Evolutionary conservation across 2,329 filamentous ascomycete genomes (phyloP).

Genomic region (Hypomyces perniciosus): DNA sequence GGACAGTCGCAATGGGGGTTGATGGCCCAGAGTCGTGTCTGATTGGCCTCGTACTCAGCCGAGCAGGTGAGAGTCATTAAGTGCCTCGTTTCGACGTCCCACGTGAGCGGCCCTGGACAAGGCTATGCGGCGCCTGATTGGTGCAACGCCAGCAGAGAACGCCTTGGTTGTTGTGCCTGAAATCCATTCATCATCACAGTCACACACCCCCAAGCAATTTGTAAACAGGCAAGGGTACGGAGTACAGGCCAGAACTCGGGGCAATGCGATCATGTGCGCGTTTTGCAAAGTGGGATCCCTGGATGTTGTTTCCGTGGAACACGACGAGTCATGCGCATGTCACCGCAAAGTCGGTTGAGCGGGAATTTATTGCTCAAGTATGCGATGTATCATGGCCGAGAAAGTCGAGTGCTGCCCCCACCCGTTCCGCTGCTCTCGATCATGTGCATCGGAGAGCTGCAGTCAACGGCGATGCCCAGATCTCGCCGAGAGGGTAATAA

Average conservation of each 20-base stretch:
- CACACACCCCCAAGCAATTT: not conserved
- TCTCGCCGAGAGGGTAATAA: conserved; percentile 6
- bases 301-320: conserved; percentile 4
- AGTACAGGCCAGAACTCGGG: not conserved
- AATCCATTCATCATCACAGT: not conserved
- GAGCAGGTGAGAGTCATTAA: conserved; percentile 3
- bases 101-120: conserved; percentile 9
- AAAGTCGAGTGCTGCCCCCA: no score
- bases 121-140: conserved; percentile 9
- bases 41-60: not conserved
- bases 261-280: conserved; percentile 10
- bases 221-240: conserved; percentile 1
- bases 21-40: not conserved
- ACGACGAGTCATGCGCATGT: conserved; percentile 8
- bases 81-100: conserved; percentile 8
- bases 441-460: not conserved
- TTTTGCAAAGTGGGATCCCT: not conserved
- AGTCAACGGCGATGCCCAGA: conserved; percentile 2
- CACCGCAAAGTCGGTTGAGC: conserved; percentile 1
- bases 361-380: not conserved
- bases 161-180: not conserved
- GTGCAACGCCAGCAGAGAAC: not conserved
- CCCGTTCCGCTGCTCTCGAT: not conserved
- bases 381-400: no score
- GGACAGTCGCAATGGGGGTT: no score